Conservation (phyloP, 2,329 filamentous ascomycete species). For the Penicillium sp. region DNA sequence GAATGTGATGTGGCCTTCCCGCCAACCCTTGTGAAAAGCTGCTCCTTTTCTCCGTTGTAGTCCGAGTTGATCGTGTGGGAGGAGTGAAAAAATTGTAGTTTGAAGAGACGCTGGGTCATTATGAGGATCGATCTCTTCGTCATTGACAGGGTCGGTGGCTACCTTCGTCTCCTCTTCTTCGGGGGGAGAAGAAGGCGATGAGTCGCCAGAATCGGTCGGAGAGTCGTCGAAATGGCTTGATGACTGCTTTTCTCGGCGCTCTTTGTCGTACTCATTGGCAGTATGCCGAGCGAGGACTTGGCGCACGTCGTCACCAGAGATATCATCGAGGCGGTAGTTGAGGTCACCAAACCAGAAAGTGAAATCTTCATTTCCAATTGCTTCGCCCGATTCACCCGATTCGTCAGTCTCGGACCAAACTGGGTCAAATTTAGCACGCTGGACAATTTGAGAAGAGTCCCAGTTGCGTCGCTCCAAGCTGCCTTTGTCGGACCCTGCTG, state of each 20-base stretch:
- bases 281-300: slow-evolving; percentile 80
- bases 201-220: background rate
- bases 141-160: slow-evolving; percentile 46
- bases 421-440: slow-evolving; percentile 74
- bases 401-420: slow-evolving; percentile 62
- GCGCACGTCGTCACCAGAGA: slow-evolving; percentile 87
- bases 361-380: slow-evolving; percentile 87
- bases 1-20: slow-evolving; percentile 82
- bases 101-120: slow-evolving; percentile 83
- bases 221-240: slow-evolving; percentile 3
- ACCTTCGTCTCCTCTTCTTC: slow-evolving; percentile 10
- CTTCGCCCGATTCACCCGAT: slow-evolving; percentile 57
- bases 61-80: slow-evolving; percentile 85
- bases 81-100: slow-evolving; percentile 79
- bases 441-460: slow-evolving; percentile 78
- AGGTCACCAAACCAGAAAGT: slow-evolving; percentile 95
- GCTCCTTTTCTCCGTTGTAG: slow-evolving; percentile 72
- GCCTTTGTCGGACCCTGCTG: slow-evolving; percentile 76
- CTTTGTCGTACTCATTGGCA: slow-evolving; percentile 69
- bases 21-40: slow-evolving; percentile 87
- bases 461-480: slow-evolving; percentile 82
- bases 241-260: slow-evolving; percentile 35
- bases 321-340: slow-evolving; percentile 85
- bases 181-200: slow-evolving; percentile 2
- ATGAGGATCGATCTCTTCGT: slow-evolving; percentile 67